Percentiles rank a stretch among this genome's conserved stretches.
These are phyloP conservation scores for Aspergillus pseudotamarii DNA, from an alignment of 2,329 filamentous ascomycete species.

Conservation along the genomic window DNA sequence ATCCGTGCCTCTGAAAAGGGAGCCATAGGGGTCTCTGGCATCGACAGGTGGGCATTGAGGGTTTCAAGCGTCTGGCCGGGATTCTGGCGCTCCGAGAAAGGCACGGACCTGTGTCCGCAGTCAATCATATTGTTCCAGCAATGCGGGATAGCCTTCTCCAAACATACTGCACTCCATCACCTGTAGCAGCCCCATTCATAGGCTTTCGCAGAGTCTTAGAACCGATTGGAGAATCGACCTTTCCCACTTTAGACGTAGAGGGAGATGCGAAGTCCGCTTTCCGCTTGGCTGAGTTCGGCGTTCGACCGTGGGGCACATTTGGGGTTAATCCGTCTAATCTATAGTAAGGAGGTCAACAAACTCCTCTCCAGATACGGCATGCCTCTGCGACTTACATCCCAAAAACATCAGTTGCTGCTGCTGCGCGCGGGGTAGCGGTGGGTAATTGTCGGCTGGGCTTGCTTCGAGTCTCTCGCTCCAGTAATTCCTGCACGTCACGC, in stretches of 20 bases:
- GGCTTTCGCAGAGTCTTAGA: constrained; percentile 40
- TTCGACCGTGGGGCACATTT: constrained; percentile 54
- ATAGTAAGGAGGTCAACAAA: neutral
- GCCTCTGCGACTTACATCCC: constrained; percentile 66
- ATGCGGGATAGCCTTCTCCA: neutral
- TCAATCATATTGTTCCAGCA: constrained; percentile 13
- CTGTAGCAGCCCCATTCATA: constrained; percentile 33
- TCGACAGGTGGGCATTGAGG: constrained; percentile 73
- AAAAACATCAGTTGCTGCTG: constrained; percentile 70
- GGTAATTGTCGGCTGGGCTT: constrained; percentile 62
- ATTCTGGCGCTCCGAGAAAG: constrained; percentile 76
- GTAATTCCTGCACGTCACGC: constrained; percentile 78
- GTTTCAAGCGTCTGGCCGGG: constrained; percentile 81
- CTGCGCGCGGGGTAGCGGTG: constrained; percentile 61
- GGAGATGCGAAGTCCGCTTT: constrained; percentile 55
- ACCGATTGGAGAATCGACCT: constrained; percentile 55
- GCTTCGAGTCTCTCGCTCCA: constrained; percentile 75
- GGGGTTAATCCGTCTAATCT: constrained; percentile 71
- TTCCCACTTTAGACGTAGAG: constrained; percentile 43
- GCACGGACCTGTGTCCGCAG: constrained; percentile 49
- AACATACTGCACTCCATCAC: constrained; percentile 43
- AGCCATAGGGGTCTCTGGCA: constrained; percentile 69
- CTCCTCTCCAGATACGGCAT: neutral
- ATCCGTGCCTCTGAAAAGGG: constrained; percentile 76
- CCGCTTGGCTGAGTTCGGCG: constrained; percentile 52